These are phyloP conservation scores for Collybia sordida DNA, from an alignment of 768 basidiomycete genomes.

Conservation along the genomic window DNA sequence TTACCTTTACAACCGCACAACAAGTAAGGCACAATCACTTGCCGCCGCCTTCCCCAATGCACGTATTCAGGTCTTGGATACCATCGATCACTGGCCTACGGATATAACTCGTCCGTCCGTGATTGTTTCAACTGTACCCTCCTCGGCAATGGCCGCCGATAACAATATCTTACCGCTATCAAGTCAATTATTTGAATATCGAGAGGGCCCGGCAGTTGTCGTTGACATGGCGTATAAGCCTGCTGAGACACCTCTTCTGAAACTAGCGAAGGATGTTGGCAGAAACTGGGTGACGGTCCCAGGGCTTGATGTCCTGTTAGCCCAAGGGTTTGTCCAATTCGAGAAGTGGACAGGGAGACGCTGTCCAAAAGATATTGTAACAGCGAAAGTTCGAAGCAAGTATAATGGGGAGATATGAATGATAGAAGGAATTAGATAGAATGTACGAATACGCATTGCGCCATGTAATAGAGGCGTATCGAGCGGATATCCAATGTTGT, in stretches of 20 bases:
- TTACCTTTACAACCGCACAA: slow-evolving; percentile 88
- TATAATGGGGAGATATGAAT: slow-evolving; percentile 27
- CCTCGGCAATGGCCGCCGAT: slow-evolving; percentile 45
- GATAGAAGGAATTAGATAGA: not conserved
- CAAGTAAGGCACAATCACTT: slow-evolving; percentile 68
- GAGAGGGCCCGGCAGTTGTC: slow-evolving; percentile 56
- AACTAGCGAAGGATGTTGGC: slow-evolving; percentile 54
- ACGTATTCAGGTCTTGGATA: slow-evolving; percentile 58
- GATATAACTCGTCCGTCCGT: slow-evolving; percentile 55
- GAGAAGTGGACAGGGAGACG: slow-evolving; percentile 74
- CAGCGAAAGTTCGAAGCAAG: slow-evolving; percentile 45
- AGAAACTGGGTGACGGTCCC: slow-evolving; percentile 68
- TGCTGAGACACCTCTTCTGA: slow-evolving; percentile 76
- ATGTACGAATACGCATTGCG: not conserved
- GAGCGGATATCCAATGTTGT: too few relatives aligned
- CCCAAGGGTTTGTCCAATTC: slow-evolving; percentile 89
- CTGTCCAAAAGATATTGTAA: slow-evolving; percentile 51
- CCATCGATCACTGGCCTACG: slow-evolving; percentile 52
- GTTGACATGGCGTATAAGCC: slow-evolving; percentile 97
- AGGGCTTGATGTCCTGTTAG: slow-evolving; percentile 82
- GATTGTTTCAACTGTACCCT: slow-evolving; percentile 89
- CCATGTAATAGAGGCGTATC: too few relatives aligned
- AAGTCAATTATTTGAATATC: slow-evolving; percentile 52
- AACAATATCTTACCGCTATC: slow-evolving; percentile 50
- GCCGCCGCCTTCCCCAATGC: slow-evolving; percentile 65